Percentiles rank a stretch among this genome's conserved stretches.
Evolutionary conservation across 805 yeast genomes (phyloP).

Genomic region (Myxozyma mucilagina): DNA sequence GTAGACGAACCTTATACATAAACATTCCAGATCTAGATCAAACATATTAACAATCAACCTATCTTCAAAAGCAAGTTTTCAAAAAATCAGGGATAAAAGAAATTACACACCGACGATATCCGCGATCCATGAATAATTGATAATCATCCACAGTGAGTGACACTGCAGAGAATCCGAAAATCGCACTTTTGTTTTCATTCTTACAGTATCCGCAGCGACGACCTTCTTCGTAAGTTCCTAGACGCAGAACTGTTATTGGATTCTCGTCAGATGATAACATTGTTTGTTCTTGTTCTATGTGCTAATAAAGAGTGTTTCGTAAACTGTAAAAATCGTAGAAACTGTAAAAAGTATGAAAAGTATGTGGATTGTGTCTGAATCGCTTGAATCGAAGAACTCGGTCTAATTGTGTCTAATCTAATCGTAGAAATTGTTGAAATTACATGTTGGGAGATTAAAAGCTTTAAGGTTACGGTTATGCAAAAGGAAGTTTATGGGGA

Average conservation of each 20-base stretch:
- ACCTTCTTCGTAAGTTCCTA: slow-evolving; percentile 27
- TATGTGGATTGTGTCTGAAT: too few species aligned
- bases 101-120: slow-evolving; percentile 46
- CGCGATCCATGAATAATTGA: slow-evolving; percentile 65
- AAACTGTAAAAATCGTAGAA: too few species aligned
- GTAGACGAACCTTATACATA: slow-evolving; percentile 46
- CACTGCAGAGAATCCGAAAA: slow-evolving; percentile 44
- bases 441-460: too few species aligned
- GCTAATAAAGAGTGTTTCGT: too few species aligned
- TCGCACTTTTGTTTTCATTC: slow-evolving; percentile 39
- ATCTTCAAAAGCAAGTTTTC: not conserved
- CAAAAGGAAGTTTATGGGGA: too few species aligned
- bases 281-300: too few species aligned
- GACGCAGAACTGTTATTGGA: slow-evolving; percentile 11
- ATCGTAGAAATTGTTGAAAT: too few species aligned
- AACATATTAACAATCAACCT: not conserved
- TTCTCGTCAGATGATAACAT: slow-evolving; percentile 6
- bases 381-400: too few species aligned
- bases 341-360: too few species aligned
- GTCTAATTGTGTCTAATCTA: too few species aligned
- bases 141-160: slow-evolving; percentile 55
- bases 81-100: not conserved
- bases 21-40: slow-evolving; percentile 71
- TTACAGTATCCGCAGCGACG: slow-evolving; percentile 72
- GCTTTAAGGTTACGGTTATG: too few species aligned